Evolutionary conservation across 768 basidiomycete species (phyloP), one percentile per base, ranked within the genome.

Genomic region (Boletus vinaceobasis): DNA sequence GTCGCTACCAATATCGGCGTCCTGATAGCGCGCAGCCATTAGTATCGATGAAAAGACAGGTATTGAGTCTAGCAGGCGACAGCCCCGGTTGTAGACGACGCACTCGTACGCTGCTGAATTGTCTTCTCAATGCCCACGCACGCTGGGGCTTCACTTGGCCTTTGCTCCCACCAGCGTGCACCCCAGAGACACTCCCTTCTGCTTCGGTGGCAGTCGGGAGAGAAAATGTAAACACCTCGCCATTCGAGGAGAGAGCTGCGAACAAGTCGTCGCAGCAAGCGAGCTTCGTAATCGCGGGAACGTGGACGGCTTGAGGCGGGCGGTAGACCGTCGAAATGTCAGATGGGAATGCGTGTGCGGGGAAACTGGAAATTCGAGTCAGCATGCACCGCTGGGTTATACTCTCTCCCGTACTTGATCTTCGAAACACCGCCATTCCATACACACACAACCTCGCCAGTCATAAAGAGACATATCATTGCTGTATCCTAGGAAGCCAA

Each of bases 181-280:
- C 47, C 4, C 51, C 49, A 15, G 57, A 4, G 14, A 42, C 43
- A 7, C 56, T 29, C 9, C 55, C 65, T 33, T 65, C 65, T 19
- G 64, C 60, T 23, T 75, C 73, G 17, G 69, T 51, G 37, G 76
- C 67, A 10, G 68, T 59, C 0, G 77, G 75, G 1, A 82, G 70
- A 4, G 78, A 74, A 65, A 95, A 97, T 0, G 86, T 89, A 68
- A 92, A 98, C 3, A 98, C 82, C 67, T 98, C 96, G n/a, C 96
- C 96, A 47, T 86, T 86, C 1, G 80, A 81, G 0, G 90, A 88
- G 4, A 98, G 74, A 0, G 92, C 90, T 0, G 89, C 93, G 60
- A 98, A 91, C 1, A 80, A 74, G 39, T 86, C 85, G 19, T 93
- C 93, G 58, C 85, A 88, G 46, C 80, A 82, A 7, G 85, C 85